Base-by-base conservation (phyloP, 2,329 filamentous ascomycete genomes). In the Trichophyton simii region DNA sequence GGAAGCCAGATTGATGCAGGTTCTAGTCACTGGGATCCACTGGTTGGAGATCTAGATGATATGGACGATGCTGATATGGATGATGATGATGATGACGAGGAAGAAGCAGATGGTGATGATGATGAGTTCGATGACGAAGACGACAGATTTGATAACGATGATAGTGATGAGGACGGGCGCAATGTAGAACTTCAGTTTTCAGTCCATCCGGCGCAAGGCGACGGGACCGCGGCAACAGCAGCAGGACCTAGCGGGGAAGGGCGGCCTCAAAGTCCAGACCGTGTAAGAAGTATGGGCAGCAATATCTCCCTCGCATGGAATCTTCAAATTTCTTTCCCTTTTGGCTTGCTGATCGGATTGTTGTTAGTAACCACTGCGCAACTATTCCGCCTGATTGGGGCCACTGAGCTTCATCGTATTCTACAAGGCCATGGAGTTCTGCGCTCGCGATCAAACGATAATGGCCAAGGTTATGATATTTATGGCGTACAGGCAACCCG, bases 341-440 rank as follows among this genome's bases (percentile, higher is more conserved):
- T 55, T 55, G 66, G 5, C 65, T 42, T 54, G 55, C 41, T 60
- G 38, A 58, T 41, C 22, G 31, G 44, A 8, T 25, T 50, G 9
- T 15, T 22, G 52, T 15, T 63, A 76, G 73, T 72, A 57, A 71
- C 71, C 0, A 67, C 69, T 18, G 66, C 71, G 38, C 78, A 82
- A 64, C 74, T 84, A 57, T 73, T 83, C 64, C 79, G 80, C 65
- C 68, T 84, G 20, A 74, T 85, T n/a, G 78, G 79, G 6, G 73
- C 79, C 38, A 75, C 76, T 59, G 80, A 81, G 38, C 71, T 85
- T 4, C 77, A 79, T 60, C 77, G 79, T 36, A 76, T 84, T 48
- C 78, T 84, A 48, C 69, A 69, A 57, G 67, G 68, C 58, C 70
- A 72, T 64, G 69, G 71, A 42, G 67, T 71, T 63, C 61, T 68